A percentile compares a stretch with the other conserved stretches of the same genome.
Evolutionary conservation across 106 monocot species (phyloP).

Genomic region (Vanilla planifolia): DNA sequence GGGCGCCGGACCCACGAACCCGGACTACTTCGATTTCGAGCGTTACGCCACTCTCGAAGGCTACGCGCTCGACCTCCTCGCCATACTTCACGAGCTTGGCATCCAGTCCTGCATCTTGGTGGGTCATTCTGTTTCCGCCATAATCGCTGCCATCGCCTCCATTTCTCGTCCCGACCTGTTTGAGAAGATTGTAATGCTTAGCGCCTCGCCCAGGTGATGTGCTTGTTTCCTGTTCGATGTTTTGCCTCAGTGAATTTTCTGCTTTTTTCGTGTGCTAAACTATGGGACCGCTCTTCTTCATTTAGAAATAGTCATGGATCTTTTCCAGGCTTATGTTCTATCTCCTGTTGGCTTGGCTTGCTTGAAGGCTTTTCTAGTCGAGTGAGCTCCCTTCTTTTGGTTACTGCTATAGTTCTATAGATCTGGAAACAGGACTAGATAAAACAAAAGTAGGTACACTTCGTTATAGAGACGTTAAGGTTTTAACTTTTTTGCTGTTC

Average conservation of each 20-base stretch:
- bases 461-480: no score
- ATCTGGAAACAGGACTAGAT: no score
- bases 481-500: no score
- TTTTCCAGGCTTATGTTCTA: no score
- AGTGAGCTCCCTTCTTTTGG: no score
- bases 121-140: constrained; percentile 90
- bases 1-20: constrained; percentile 95
- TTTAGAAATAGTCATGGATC: no score
- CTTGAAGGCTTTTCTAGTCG: no score
- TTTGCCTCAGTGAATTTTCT: not conserved
- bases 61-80: constrained; percentile 85
- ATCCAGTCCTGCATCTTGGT: constrained; percentile 68
- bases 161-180: constrained; percentile 88
- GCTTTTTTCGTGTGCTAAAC: not conserved
- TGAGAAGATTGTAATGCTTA: constrained; percentile 77
- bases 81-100: constrained; percentile 63
- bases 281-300: no score
- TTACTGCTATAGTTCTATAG: no score
- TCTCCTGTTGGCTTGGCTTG: no score
- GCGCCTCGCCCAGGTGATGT: constrained; percentile 74
- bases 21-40: constrained; percentile 99
- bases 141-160: constrained; percentile 76
- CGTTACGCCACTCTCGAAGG: constrained; percentile 84
- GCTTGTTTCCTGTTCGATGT: not conserved
- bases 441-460: no score